phyloP scores from a whole-genome alignment of 1,284 basidiomycete genomes.

The Naganishia sp. region DNA sequence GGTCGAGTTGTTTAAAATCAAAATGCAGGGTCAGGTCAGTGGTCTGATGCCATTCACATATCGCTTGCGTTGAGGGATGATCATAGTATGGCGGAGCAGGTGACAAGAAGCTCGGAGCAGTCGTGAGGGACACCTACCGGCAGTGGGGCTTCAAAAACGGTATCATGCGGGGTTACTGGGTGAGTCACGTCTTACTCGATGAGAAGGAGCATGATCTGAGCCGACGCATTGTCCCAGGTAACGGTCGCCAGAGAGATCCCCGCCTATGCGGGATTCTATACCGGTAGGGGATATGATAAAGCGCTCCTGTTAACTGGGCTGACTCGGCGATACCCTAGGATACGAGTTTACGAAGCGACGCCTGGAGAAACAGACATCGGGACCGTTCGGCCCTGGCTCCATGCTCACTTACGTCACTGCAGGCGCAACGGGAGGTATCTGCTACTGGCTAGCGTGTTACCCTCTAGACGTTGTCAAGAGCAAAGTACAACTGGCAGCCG shows the following conservation, averaged over 20 bases:
- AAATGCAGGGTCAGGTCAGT: constrained; percentile 96
- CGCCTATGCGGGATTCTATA: constrained; percentile 80
- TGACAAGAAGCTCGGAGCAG: constrained; percentile 72
- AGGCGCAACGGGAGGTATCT: constrained; percentile 84
- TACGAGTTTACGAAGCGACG: constrained; percentile 86
- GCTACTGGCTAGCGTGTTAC: constrained; percentile 93
- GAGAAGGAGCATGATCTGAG: not conserved
- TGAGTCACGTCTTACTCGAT: constrained; percentile 49
- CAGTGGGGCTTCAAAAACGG: constrained; percentile 81
- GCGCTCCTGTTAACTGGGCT: not conserved
- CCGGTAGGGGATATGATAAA: constrained; percentile 36
- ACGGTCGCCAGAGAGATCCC: constrained; percentile 91
- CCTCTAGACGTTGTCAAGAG: constrained; percentile 91
- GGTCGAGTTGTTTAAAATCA: constrained; percentile 66
- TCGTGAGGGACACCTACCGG: constrained; percentile 78
- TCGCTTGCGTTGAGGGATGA: not conserved
- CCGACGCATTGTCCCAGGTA: constrained; percentile 58
- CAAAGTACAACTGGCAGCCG: constrained; percentile 75
- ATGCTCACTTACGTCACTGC: constrained; percentile 78
- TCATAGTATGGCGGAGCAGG: constrained; percentile 56
- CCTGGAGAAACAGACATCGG: constrained; percentile 58
- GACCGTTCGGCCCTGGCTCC: constrained; percentile 37
- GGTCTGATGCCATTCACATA: not conserved
- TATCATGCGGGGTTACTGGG: constrained; percentile 96
- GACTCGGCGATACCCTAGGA: constrained; percentile 59